A percentile compares a stretch with the other conserved stretches of the same genome.
Evolutionary conservation across 352 stramenopile species (phyloP).

Genomic region (Phytopythium helicoides): DNA sequence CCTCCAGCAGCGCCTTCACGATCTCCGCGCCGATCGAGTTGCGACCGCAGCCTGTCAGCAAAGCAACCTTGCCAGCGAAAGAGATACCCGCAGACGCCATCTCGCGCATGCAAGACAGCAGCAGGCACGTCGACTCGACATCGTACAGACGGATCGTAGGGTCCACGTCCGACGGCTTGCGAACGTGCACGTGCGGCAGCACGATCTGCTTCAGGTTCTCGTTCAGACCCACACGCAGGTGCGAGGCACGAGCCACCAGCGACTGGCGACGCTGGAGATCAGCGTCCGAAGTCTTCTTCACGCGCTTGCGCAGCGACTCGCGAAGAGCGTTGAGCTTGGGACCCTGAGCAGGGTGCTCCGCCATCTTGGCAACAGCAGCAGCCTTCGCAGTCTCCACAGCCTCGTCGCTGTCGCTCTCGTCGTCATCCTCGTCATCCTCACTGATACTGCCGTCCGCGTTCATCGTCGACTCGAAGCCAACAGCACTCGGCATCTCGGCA

Average conservation of each 20-base stretch:
- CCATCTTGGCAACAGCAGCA: slow-evolving; percentile 4
- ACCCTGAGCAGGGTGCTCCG: slow-evolving; percentile 34
- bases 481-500: slow-evolving; percentile 35
- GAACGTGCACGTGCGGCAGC: slow-evolving; percentile 71
- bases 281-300: slow-evolving; percentile 17
- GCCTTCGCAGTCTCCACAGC: slow-evolving; percentile 4
- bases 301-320: slow-evolving; percentile 48
- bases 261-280: slow-evolving; percentile 18
- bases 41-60: slow-evolving; percentile 82
- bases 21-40: slow-evolving; percentile 87
- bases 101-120: slow-evolving; percentile 82
- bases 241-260: slow-evolving; percentile 44
- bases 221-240: slow-evolving; percentile 45
- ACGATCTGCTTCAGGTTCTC: slow-evolving; percentile 70
- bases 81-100: slow-evolving; percentile 82
- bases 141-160: slow-evolving; percentile 82
- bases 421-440: slow-evolving; percentile 50
- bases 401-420: slow-evolving; percentile 18
- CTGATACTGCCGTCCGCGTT: slow-evolving; percentile 42
- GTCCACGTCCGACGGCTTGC: slow-evolving; percentile 71
- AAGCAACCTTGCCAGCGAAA: slow-evolving; percentile 81
- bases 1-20: slow-evolving; percentile 82
- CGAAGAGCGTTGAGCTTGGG: slow-evolving; percentile 60
- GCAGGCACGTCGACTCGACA: slow-evolving; percentile 71
- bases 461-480: slow-evolving; percentile 57